Evolutionary conservation across 495 filamentous ascomycete species (phyloP).

Genomic region (Penicillium odoratum): DNA sequence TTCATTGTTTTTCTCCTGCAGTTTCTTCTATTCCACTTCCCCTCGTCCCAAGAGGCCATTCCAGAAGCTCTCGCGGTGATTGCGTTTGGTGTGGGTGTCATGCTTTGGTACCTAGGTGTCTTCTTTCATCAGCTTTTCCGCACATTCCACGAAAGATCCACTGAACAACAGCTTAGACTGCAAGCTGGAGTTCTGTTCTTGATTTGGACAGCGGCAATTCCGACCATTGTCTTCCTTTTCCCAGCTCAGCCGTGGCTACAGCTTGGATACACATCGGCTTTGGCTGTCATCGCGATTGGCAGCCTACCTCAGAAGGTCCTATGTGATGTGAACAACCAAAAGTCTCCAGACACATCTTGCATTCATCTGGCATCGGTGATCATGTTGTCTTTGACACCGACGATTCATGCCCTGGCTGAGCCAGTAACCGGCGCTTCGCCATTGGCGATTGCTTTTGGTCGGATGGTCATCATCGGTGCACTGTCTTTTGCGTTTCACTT

Average conservation of each 20-base stretch:
- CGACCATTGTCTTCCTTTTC: neutral
- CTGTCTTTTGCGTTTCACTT: conserved; percentile 6
- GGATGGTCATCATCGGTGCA: conserved; percentile 4
- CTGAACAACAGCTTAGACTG: neutral
- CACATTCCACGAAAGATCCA: neutral
- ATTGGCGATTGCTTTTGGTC: conserved; percentile 10
- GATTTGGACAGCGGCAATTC: neutral
- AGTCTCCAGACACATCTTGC: neutral
- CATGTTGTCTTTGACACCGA: conserved; percentile 9
- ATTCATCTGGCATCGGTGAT: conserved; percentile 8
- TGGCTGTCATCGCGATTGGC: conserved; percentile 3
- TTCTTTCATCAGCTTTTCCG: neutral
- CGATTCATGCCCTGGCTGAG: conserved; percentile 9
- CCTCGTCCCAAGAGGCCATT: neutral
- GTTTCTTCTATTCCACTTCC: neutral
- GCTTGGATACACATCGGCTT: neutral
- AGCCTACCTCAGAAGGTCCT: conserved; percentile 2
- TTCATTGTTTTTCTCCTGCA: neutral
- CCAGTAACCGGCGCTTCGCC: neutral
- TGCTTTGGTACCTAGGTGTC: neutral
- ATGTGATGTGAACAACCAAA: neutral
- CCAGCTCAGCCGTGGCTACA: neutral
- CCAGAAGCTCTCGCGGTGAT: neutral
- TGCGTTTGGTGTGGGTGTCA: neutral
- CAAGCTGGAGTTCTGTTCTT: neutral